Base-by-base conservation (phyloP, 257 asterid genomes). In the Fraxinus anomala region DNA sequence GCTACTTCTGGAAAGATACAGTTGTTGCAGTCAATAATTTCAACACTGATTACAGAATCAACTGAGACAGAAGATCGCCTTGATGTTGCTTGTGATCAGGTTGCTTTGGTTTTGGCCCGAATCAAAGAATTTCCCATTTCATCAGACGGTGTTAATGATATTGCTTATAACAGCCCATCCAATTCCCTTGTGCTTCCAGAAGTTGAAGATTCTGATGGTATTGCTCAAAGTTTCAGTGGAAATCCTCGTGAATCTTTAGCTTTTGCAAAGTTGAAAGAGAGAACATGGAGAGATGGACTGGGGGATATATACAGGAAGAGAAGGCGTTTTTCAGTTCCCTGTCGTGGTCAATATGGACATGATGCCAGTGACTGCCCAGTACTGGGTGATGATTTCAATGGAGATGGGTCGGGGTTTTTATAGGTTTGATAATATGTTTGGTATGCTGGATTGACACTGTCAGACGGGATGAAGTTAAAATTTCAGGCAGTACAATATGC, bases 131-230 rank as follows among this genome's bases (percentile, higher is more conserved):
- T 76, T 76, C 87, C 91, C 1, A 69, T 79, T 24, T 31, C 84
- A 28, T 80, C 79, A 17, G 81, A 66, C 74, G 80, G 76, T 37
- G 77, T 82, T 70, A 84, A 83, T 51, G 87, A 76, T 56, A 75
- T 84, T 40, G 76, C 80, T 13, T 88, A 89, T 65, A 82, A 82
- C 78, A 87, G 89, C 82, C 90, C 96, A 5, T 75, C 89, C 0
- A 82, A 82, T 67, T 87, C 91, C 0, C 79, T 87, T 26, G 71
- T 87, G 36, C 84, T 87, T 71, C 89, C 86, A 19, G 90, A 84
- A 40, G 91, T 90, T 33, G 96, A 86, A 79, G 92, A 88, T 75
- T 87, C 90, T 71, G 87, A 84, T 40, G 72, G 92, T 16, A 83
- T 88, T 33, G 86, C 85, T 37, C 91, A 87, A 56, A 88, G 82